These are phyloP conservation scores for Uronychia binucleata DNA, from an alignment of 73 alveolate species.

Conservation along the genomic window DNA sequence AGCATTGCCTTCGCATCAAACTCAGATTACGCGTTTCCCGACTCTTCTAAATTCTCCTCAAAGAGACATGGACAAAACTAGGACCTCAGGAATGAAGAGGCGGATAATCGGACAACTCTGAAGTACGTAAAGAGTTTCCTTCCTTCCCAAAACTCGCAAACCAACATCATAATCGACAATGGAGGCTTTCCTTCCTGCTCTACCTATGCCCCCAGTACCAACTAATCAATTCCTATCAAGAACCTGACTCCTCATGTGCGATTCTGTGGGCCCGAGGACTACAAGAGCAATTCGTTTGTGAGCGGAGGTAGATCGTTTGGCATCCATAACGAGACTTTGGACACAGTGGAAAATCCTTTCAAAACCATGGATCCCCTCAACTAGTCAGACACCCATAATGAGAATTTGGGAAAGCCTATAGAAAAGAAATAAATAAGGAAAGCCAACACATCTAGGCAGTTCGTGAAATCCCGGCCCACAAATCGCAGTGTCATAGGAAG, in stretches of 20 bases:
- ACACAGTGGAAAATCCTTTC: too few species aligned
- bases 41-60: background rate
- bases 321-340: too few species aligned
- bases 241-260: background rate
- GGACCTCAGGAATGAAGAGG: background rate
- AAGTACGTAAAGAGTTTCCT: background rate
- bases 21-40: background rate
- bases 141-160: background rate
- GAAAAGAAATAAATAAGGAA: too few species aligned
- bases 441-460: too few species aligned
- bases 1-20: background rate
- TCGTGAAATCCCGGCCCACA: too few species aligned
- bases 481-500: too few species aligned
- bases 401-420: too few species aligned
- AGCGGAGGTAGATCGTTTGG: too few species aligned
- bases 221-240: background rate
- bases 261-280: background rate
- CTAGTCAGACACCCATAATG: too few species aligned
- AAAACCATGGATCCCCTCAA: too few species aligned
- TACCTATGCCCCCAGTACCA: background rate
- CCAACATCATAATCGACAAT: background rate
- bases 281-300: background rate
- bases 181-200: background rate
- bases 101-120: background rate
- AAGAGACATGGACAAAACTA: background rate